Evolutionary conservation across 371 early-diverging fungal species (phyloP), one percentile per base, ranked within the genome.

Genomic region (Mortierella sp.): DNA sequence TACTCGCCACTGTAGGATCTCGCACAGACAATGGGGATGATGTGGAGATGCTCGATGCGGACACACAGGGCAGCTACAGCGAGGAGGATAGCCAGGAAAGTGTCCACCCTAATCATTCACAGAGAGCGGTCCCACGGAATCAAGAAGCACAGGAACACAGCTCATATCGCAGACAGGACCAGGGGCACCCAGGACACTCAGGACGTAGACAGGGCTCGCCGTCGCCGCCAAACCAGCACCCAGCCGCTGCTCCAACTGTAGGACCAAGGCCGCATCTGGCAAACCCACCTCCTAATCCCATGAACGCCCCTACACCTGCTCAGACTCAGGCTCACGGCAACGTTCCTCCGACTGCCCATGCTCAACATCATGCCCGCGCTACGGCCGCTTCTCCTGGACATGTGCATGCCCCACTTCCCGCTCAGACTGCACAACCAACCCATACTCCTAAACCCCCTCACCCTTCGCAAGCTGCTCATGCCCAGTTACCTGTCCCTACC

Each of bases 1-100:
- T 25, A 19, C 25, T 40, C 17, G 34, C 50, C 48, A 55, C 58
- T 17, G 9, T 57, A 43, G 52, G 21, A 9, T 57, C 44, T 19
- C 37, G n/a, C 9, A 31, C 45, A 41, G 46, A 41, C 12, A 57
- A 52, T 7, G 34, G 37, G 40, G 66, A 54, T 7, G 67, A 53
- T n/a, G 45, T 7, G 10, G 34, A 34, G 4, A 34, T 34, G 34
- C 34, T 34, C 24, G 47, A 60, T 21, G 60, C 43, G 21, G 27
- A 48, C n/a, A 39, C 16, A 10, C 24, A n/a, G 16, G 43, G n/a
- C n/a, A 37, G 45, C 17, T 28, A 60, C 46, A 61, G 54, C 44
- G 61, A 54, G 4, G 34, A 44, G 12, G 54, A 54, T 9, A 54
- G 39, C 25, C 39, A 46, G 13, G 55, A 41, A 6, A 43, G 44